These are phyloP conservation scores for Oenanthe javanica DNA, from an alignment of 140 eudicot genomes.

Conservation along the genomic window DNA sequence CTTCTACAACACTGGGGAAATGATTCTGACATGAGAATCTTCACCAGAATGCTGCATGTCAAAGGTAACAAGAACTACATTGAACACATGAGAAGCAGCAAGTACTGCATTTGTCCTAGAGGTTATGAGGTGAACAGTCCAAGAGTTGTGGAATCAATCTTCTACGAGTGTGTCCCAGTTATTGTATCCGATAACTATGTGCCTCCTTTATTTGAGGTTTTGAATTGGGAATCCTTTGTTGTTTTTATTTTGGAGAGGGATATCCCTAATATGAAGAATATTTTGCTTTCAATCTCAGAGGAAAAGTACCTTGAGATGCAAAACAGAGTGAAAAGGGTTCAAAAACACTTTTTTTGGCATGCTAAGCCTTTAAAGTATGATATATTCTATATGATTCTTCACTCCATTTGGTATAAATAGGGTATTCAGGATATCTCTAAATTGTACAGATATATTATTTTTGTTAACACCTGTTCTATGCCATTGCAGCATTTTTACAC, in stretches of 20 bases:
- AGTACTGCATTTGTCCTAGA: slow-evolving; percentile 71
- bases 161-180: slow-evolving; percentile 62
- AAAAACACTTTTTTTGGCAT: slow-evolving; percentile 61
- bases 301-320: slow-evolving; percentile 25
- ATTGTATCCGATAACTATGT: slow-evolving; percentile 71
- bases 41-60: slow-evolving; percentile 39
- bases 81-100: slow-evolving; percentile 63
- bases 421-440: slow-evolving; percentile 25
- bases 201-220: slow-evolving; percentile 61
- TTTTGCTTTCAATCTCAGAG: slow-evolving; percentile 40
- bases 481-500: not conserved
- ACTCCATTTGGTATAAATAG: slow-evolving; percentile 70
- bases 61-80: slow-evolving; percentile 48
- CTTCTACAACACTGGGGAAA: slow-evolving; percentile 58
- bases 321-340: no score
- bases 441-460: not conserved
- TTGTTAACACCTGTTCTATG: not conserved
- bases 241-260: slow-evolving; percentile 63
- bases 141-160: slow-evolving; percentile 62
- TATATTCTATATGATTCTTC: slow-evolving; percentile 72
- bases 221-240: slow-evolving; percentile 68
- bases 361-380: slow-evolving; percentile 51
- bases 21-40: slow-evolving; percentile 54
- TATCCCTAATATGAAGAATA: slow-evolving; percentile 49
- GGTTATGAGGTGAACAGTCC: slow-evolving; percentile 76